Evolutionary conservation across 192 early-diverging fungal species (phyloP).

Genomic region (Spinellus fusiger): DNA sequence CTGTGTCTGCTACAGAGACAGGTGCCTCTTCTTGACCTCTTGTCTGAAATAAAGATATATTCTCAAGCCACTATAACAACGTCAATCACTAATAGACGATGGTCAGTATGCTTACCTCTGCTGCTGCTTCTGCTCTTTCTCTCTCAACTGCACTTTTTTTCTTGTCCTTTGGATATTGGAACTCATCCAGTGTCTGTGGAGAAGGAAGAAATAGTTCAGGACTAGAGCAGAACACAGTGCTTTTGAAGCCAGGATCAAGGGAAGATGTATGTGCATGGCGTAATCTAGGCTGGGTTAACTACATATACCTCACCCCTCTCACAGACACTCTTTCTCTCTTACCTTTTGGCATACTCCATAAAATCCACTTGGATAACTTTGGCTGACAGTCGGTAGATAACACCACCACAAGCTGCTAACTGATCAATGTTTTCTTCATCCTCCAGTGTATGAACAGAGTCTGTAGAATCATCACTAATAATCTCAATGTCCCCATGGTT

Average conservation of each 20-base stretch:
- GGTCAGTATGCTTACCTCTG: too few relatives aligned
- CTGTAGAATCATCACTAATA: conserved; percentile 18
- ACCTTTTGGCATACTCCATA: conserved; percentile 34
- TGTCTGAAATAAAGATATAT: too few relatives aligned
- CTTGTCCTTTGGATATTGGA: background rate
- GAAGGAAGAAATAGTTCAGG: background rate
- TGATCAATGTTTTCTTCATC: background rate
- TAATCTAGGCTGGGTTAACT: background rate
- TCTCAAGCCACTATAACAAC: too few relatives aligned
- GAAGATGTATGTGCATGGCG: background rate
- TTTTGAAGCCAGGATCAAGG: background rate
- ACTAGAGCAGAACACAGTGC: background rate
- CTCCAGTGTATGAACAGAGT: background rate
- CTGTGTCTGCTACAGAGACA: too few relatives aligned
- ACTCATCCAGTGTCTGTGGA: background rate
- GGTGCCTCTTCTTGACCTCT: too few relatives aligned
- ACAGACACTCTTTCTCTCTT: background rate
- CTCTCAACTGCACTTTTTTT: too few relatives aligned
- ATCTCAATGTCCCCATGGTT: conserved; percentile 39
- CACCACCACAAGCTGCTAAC: conserved; percentile 6
- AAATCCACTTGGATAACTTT: conserved; percentile 35
- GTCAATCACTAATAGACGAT: too few relatives aligned
- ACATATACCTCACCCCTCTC: too few relatives aligned
- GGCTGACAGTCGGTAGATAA: conserved; percentile 35
- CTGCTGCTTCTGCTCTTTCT: too few relatives aligned